A percentile compares a stretch with the other conserved stretches of the same genome.
phyloP scores from a whole-genome alignment of 75 land plant species.

The Ceratopteris richardii region DNA sequence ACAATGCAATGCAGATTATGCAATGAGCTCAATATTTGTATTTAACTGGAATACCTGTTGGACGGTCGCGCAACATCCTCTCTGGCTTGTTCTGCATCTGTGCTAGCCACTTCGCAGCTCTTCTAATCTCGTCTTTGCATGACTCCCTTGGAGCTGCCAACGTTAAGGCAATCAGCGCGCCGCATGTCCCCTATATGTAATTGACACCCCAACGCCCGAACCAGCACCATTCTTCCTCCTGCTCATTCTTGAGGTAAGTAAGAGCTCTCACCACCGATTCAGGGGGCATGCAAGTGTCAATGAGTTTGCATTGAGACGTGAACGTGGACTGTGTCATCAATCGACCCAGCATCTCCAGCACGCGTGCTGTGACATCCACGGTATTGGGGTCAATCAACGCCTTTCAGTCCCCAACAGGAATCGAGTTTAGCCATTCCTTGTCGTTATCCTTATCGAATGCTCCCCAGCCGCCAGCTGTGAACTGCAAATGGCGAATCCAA shows the following conservation, averaged over 20 bases:
- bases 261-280: neutral
- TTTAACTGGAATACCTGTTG: no score
- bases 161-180: constrained; percentile 1
- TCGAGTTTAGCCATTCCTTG: no score
- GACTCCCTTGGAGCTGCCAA: neutral
- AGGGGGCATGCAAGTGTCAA: no score
- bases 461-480: no score
- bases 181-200: constrained; percentile 8
- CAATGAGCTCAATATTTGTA: no score
- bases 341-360: constrained; percentile 8
- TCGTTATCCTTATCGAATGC: no score
- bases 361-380: no score
- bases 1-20: no score
- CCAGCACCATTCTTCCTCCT: constrained; percentile 8
- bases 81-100: neutral
- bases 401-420: no score
- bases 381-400: no score
- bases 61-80: no score
- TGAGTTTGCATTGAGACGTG: neutral
- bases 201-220: constrained; percentile 9
- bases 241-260: constrained; percentile 3
- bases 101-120: neutral
- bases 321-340: neutral
- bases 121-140: neutral
- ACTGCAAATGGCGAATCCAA: no score